Evolutionary conservation across 768 basidiomycete genomes (phyloP).

Genomic region (button mushroom (Agaricus bisporus)): DNA sequence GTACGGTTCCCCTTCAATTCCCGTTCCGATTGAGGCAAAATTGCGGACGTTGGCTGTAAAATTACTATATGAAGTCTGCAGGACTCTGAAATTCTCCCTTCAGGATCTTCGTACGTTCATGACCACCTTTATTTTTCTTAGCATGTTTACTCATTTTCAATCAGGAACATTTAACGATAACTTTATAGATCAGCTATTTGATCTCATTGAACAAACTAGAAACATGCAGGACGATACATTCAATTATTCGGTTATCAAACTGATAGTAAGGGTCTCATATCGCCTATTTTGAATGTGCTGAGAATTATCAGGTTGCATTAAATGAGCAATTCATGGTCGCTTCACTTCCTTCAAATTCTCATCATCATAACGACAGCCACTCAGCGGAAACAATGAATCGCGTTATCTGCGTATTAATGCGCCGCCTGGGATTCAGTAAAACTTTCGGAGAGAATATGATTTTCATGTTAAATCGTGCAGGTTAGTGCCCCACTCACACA

Average conservation of each 20-base stretch:
- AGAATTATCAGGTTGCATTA: constrained; percentile 61
- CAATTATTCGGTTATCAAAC: constrained; percentile 93
- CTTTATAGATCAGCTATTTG: constrained; percentile 87
- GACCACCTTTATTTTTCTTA: background rate
- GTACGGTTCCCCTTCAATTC: constrained; percentile 30
- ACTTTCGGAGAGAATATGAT: constrained; percentile 99
- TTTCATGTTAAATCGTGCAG: constrained; percentile 95
- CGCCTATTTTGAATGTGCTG: background rate
- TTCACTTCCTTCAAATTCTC: constrained; percentile 36
- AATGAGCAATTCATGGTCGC: constrained; percentile 99
- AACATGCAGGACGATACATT: constrained; percentile 86
- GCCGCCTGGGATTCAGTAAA: constrained; percentile 80
- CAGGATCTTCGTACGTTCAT: constrained; percentile 68
- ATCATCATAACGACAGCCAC: constrained; percentile 9
- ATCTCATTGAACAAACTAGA: constrained; percentile 89
- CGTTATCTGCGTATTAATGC: constrained; percentile 76
- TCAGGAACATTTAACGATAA: constrained; percentile 73
- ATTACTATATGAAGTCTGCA: constrained; percentile 87
- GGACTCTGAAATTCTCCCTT: constrained; percentile 77
- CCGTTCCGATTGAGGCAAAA: constrained; percentile 80
- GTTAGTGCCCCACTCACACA: constrained; percentile 39
- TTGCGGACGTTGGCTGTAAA: constrained; percentile 65
- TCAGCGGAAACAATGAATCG: constrained; percentile 45
- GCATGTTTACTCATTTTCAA: background rate
- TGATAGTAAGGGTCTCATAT: constrained; percentile 59